Percentiles rank a stretch among this genome's conserved stretches.
phyloP scores from a whole-genome alignment of 257 asterid genomes.

The Lycium barbarum region DNA sequence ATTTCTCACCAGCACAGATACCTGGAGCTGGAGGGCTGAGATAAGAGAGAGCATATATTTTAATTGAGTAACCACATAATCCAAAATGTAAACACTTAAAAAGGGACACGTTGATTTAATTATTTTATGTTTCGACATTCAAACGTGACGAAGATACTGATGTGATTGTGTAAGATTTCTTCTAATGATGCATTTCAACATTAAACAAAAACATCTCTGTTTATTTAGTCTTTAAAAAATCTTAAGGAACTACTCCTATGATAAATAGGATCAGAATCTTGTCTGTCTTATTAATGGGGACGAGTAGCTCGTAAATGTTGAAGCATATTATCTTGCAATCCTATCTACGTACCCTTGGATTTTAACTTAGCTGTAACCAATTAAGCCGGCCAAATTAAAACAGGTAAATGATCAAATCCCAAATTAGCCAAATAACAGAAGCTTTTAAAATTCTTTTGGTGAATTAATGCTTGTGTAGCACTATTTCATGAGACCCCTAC shows the following conservation, averaged over 20 bases:
- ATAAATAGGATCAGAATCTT: not conserved
- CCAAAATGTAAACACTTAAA: not conserved
- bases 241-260: not conserved
- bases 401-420: not conserved
- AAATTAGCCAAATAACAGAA: not conserved
- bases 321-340: not conserved
- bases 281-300: too few relatives aligned
- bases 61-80: too few relatives aligned
- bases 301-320: too few relatives aligned
- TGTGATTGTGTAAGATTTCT: not conserved
- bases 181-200: not conserved
- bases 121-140: not conserved
- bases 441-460: not conserved
- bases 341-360: not conserved
- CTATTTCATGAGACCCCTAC: not conserved
- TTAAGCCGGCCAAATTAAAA: not conserved
- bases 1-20: too few relatives aligned
- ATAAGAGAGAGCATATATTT: too few relatives aligned
- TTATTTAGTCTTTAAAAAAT: not conserved
- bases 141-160: not conserved
- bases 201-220: not conserved
- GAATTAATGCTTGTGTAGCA: not conserved
- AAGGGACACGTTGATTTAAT: not conserved
- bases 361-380: not conserved
- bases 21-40: too few relatives aligned